A percentile compares a stretch with the other conserved stretches of the same genome.
These are phyloP conservation scores for Trichoderma atroviride DNA, from an alignment of 2,329 filamentous ascomycete genomes.

Conservation along the genomic window DNA sequence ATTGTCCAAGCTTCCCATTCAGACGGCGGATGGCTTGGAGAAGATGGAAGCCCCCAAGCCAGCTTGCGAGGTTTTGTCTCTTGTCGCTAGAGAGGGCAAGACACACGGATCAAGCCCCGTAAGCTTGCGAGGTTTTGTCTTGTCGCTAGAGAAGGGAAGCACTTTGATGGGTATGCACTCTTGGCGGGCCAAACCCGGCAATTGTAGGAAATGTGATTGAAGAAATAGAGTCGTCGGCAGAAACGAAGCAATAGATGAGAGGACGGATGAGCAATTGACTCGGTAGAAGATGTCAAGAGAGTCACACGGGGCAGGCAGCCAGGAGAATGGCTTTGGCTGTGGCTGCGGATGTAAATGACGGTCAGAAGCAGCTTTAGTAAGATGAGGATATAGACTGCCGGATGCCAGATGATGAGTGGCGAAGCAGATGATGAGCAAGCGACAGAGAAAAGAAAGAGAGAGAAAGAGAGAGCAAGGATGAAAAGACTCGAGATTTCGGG, in stretches of 20 bases:
- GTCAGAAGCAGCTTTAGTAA: neutral
- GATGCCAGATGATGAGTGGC: neutral
- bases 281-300: neutral
- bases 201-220: neutral
- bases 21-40: neutral
- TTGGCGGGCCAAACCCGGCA: neutral
- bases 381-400: neutral
- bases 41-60: neutral
- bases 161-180: neutral
- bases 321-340: neutral
- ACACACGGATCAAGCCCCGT: neutral
- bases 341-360: neutral
- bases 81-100: neutral
- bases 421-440: neutral
- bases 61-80: neutral
- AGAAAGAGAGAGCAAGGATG: neutral
- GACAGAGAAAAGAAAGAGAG: neutral
- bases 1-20: constrained; percentile 14
- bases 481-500: neutral
- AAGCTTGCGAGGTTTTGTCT: neutral
- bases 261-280: neutral
- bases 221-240: neutral
- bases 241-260: neutral
- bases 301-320: neutral
- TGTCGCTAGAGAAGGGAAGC: neutral